These are phyloP conservation scores for Alnus glutinosa DNA, from an alignment of 306 rosid genomes.

Conservation along the genomic window DNA sequence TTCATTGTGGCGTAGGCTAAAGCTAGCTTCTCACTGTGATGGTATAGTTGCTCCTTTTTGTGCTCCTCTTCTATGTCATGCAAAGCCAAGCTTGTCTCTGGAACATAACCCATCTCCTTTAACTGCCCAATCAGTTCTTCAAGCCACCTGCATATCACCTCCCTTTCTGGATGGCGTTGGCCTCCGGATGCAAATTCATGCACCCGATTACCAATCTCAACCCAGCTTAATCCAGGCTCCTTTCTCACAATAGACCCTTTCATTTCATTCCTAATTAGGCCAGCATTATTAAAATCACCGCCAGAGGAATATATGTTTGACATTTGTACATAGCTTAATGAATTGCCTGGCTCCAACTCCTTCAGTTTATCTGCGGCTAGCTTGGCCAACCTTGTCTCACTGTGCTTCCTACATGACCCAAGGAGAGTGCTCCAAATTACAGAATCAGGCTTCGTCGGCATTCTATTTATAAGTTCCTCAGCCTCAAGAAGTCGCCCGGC, in stretches of 20 bases:
- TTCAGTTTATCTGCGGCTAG: constrained; percentile 68
- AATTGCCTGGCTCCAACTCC: constrained; percentile 62
- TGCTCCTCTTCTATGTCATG: constrained; percentile 76
- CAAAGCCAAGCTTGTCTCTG: constrained; percentile 64
- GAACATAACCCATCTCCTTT: constrained; percentile 79
- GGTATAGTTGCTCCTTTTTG: constrained; percentile 71
- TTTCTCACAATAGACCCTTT: constrained; percentile 66
- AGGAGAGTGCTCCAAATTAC: constrained; percentile 91
- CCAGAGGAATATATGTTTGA: constrained; percentile 66
- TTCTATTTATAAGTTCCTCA: constrained; percentile 51
- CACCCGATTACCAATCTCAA: constrained; percentile 65
- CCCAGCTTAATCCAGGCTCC: constrained; percentile 90
- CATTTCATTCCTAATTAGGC: constrained; percentile 71
- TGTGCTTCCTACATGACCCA: constrained; percentile 86
- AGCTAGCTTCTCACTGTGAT: constrained; percentile 93
- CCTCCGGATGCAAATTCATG: constrained; percentile 90
- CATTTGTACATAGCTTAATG: constrained; percentile 79
- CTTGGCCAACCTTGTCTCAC: constrained; percentile 64
- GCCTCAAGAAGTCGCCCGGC: constrained; percentile 74
- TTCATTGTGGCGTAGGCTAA: constrained; percentile 67
- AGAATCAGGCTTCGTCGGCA: constrained; percentile 87
- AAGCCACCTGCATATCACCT: constrained; percentile 46
- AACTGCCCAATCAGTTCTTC: constrained; percentile 61
- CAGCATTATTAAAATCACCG: constrained; percentile 68
- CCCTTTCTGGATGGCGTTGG: constrained; percentile 51